A percentile compares a stretch with the other conserved stretches of the same genome.
Conservation (phyloP, 140 eudicot genomes). For the Cichorium intybus region DNA sequence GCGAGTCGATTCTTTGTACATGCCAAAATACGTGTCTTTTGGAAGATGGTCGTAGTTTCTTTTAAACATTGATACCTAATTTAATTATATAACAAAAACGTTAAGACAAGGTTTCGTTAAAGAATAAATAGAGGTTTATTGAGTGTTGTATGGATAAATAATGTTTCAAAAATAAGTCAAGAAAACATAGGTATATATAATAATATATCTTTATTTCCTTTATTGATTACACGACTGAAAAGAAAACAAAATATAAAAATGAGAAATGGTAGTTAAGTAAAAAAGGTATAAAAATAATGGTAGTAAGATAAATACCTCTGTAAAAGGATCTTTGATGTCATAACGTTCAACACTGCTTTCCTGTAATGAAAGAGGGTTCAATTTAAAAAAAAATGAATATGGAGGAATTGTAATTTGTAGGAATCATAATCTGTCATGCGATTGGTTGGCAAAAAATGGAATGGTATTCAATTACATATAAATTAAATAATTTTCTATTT, state of each 20-base stretch:
- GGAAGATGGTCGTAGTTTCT: conserved; percentile 88
- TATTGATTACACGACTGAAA: too few species aligned
- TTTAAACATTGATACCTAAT: conserved; percentile 77
- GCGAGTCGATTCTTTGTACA: conserved; percentile 85
- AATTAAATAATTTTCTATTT: too few species aligned
- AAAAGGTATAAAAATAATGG: background rate
- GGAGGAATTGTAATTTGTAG: too few species aligned
- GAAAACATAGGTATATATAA: too few species aligned
- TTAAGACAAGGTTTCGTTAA: background rate
- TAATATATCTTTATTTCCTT: too few species aligned
- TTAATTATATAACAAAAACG: background rate
- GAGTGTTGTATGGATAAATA: too few species aligned
- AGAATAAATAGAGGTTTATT: background rate
- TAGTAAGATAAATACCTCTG: conserved; percentile 52
- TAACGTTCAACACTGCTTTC: conserved; percentile 95
- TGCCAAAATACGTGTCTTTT: conserved; percentile 75
- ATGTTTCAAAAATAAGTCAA: too few species aligned
- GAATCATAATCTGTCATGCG: too few species aligned
- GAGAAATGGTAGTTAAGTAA: background rate
- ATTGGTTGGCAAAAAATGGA: too few species aligned
- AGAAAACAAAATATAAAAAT: background rate
- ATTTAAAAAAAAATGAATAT: too few species aligned
- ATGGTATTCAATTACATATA: too few species aligned
- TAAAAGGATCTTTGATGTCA: conserved; percentile 84
- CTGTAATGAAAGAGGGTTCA: conserved; percentile 51